Base-by-base conservation (phyloP, 805 yeast species). In the Nakazawaea laoshanensis region DNA sequence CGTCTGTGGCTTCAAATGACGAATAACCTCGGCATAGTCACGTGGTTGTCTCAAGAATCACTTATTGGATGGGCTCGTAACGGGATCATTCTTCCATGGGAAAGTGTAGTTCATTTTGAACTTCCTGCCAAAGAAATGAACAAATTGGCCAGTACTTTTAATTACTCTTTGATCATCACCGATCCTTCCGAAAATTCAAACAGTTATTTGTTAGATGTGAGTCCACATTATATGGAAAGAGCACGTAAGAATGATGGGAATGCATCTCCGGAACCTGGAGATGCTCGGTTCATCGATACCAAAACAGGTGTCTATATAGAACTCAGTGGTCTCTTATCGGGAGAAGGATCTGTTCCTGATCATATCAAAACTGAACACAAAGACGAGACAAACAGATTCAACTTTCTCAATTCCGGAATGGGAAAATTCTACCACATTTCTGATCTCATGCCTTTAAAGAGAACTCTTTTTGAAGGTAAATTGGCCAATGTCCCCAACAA, bases 261-360 rank as follows among this genome's bases (percentile, higher is more conserved):
- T 38, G 56, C 61, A 10, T 47, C 74, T 39, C 63, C 69, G 39
- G 55, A 72, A 53, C 37, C 44, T 4, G 43, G 56, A 14, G 77
- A 71, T 46, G 67, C 76, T 7, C 61, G 81, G 40, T 71, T 77
- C 45, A 70, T 77, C 36, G 84, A 77, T 47, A 59, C 65, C 11
- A 67, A 68, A 35, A 66, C 77, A 2, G 84, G 84, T 7, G 48
- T 65, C 8, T 77, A 71, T 44, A 59, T 77, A 35, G 82, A 76
- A 43, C 61, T 77, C 33, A 66, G 73, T 3, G 85, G 77, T 4
- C 46, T 66, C 22, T 53, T 63, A 9, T 19, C 37, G n/a, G 38
- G 44, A 21, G 52, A 49, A 21, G 41, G 42, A 7, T 36, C 34
- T 12, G 35, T 49, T 8, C 33, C 40, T 24, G 36, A 37, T n/a